Evolutionary conservation across 306 rosid species (phyloP).

Genomic region (Crataegus laevigata): DNA sequence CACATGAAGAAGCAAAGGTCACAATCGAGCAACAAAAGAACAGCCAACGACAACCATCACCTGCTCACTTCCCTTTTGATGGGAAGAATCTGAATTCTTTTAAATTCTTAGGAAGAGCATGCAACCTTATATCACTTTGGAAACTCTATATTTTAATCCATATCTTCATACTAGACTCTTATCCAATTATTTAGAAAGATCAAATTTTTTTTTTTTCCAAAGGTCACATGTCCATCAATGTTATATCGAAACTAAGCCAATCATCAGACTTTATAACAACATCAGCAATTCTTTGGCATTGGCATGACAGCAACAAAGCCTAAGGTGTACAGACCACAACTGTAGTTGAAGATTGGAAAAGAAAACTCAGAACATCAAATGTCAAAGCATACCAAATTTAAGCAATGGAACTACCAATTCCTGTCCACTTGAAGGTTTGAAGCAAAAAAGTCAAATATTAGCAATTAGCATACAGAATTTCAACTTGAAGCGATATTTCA

Average conservation of each 20-base stretch:
- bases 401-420: conserved; percentile 26
- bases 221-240: conserved; percentile 20
- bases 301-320: conserved; percentile 31
- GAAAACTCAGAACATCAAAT: conserved; percentile 22
- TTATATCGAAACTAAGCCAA: conserved; percentile 13
- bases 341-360: conserved; percentile 30
- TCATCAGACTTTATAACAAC: conserved; percentile 22
- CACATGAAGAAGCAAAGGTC: conserved; percentile 92
- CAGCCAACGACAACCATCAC: conserved; percentile 79
- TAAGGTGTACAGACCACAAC: conserved; percentile 16
- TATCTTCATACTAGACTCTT: background rate
- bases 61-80: conserved; percentile 74
- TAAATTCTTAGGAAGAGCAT: conserved; percentile 32
- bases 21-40: conserved; percentile 82
- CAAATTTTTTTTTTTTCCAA: conserved; percentile 15
- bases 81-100: conserved; percentile 54
- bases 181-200: conserved; percentile 11
- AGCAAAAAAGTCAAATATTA: conserved; percentile 24
- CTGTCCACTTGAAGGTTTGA: conserved; percentile 31
- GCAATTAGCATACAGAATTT: conserved; percentile 14
- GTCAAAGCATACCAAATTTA: conserved; percentile 26
- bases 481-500: conserved; percentile 25
- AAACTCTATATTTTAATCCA: conserved; percentile 17
- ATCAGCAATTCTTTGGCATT: conserved; percentile 27
- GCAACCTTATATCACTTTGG: conserved; percentile 29